Conservation (phyloP, 805 yeast genomes). For the Brettanomyces nanus region DNA sequence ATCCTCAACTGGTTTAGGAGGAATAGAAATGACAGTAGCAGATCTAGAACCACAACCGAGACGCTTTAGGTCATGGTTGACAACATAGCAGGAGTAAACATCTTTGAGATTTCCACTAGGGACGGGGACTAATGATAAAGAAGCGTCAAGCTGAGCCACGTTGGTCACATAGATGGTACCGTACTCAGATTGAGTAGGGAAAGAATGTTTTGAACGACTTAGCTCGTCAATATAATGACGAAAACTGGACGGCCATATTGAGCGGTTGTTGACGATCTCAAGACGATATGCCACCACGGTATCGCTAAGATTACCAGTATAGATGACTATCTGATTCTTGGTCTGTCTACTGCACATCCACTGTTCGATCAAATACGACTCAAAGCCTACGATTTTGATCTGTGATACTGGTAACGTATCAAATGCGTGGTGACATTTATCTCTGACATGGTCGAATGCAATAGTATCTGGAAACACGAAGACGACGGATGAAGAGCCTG, state of each 20-base stretch:
- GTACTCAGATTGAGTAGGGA: slow-evolving; percentile 52
- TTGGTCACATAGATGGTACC: slow-evolving; percentile 75
- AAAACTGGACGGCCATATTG: slow-evolving; percentile 41
- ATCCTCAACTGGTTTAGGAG: slow-evolving; percentile 71
- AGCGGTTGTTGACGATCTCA: slow-evolving; percentile 23
- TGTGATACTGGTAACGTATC: slow-evolving; percentile 12
- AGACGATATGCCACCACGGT: slow-evolving; percentile 48
- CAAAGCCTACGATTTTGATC: slow-evolving; percentile 51
- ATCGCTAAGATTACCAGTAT: slow-evolving; percentile 76
- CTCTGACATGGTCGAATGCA: slow-evolving; percentile 37
- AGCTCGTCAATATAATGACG: slow-evolving; percentile 59
- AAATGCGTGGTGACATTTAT: slow-evolving; percentile 29
- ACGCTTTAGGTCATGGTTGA: slow-evolving; percentile 70
- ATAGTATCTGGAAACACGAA: slow-evolving; percentile 44
- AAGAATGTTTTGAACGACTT: slow-evolving; percentile 48
- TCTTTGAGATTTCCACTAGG: slow-evolving; percentile 45
- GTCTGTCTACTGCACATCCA: slow-evolving; percentile 75
- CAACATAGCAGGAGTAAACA: slow-evolving; percentile 47
- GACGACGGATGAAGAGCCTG: not conserved
- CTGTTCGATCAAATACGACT: slow-evolving; percentile 87
- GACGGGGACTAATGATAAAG: slow-evolving; percentile 62
- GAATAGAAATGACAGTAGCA: slow-evolving; percentile 58
- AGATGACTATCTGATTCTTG: slow-evolving; percentile 66
- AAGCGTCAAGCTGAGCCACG: slow-evolving; percentile 63
- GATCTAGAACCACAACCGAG: slow-evolving; percentile 83